Evolutionary conservation across 1,139 yeast species (phyloP), one percentile per base, ranked within the genome.

Genomic region (Pichia norvegensis): DNA sequence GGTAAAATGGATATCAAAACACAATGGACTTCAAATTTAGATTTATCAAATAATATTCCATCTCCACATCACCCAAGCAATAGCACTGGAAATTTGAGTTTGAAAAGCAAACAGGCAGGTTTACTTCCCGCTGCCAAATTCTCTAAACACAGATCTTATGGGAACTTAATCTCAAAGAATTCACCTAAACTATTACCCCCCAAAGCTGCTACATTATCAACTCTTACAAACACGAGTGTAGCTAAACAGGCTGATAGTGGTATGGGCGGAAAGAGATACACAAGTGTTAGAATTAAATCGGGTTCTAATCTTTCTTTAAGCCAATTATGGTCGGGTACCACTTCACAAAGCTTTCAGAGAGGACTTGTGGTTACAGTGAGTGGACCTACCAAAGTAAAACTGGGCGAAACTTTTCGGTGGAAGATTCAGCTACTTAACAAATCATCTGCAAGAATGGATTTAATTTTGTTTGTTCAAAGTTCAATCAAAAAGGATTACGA

Each of bases 351-450:
- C 19, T 44, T 41, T 11, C 57, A 53, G 25, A 40, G 49, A 19
- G 77, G 87, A 0, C 63, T 85, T 17, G 70, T 70, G 22, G 68
- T 85, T 23, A 75, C 84, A 9, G 80, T 85, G 50, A 68, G 73
- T 4, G 95, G 95, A 0, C 76, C 78, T 14, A 73, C 83, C 16
- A 53, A 73, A 38, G 78, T 82, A 7, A 68, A 71, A 51, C 63
- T 81, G 14, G 94, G 94, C 2, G 74, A 78, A 45, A 68, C 72
- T 5, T 76, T 77, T 53, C 72, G 69, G 45, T 80, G 92, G 85
- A 74, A 72, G 46, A 70, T 85, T 5, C 85, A 81, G 57, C 81
- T 85, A 1, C 73, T 83, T 46, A 85, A 85, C 64, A 72, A 72
- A 49, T 58, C 63, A 4, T 69, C 81, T 27, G 55, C 70, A 49